A percentile compares a stretch with the other conserved stretches of the same genome.
phyloP scores from a whole-genome alignment of 2,329 filamentous ascomycete genomes.

The Fusarium humuli region DNA sequence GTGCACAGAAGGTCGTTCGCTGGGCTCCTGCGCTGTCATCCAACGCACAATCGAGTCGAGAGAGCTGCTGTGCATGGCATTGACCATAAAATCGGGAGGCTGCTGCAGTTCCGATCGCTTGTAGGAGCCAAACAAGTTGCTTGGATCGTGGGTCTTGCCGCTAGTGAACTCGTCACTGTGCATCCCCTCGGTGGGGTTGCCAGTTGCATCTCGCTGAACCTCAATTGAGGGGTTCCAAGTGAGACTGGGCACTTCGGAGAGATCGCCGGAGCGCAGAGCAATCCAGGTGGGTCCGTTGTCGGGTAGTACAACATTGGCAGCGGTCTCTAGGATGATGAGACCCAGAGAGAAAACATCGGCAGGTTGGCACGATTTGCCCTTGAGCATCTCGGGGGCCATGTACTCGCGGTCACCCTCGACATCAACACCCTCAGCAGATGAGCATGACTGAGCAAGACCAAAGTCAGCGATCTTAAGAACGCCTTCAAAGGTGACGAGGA shows the following conservation, averaged over 20 bases:
- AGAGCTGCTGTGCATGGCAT: constrained; percentile 76
- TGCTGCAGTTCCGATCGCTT: constrained; percentile 65
- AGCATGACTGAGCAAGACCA: constrained; percentile 83
- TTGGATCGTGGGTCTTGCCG: constrained; percentile 50
- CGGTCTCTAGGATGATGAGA: constrained; percentile 93
- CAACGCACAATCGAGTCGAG: constrained; percentile 86
- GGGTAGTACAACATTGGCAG: constrained; percentile 91
- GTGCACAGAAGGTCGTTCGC: constrained; percentile 77
- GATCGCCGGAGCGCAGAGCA: constrained; percentile 86
- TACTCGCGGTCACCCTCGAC: constrained; percentile 97
- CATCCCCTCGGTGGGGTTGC: constrained; percentile 53
- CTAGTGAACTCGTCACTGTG: constrained; percentile 52
- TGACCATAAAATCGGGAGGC: constrained; percentile 90
- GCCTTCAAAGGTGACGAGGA: constrained; percentile 84
- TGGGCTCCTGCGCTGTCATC: constrained; percentile 85
- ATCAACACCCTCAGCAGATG: constrained; percentile 80
- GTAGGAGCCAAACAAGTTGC: constrained; percentile 57
- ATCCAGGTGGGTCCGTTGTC: constrained; percentile 95
- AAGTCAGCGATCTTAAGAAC: constrained; percentile 89
- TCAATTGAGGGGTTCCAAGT: constrained; percentile 81
- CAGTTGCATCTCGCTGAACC: constrained; percentile 79
- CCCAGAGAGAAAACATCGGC: constrained; percentile 95
- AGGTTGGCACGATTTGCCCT: constrained; percentile 87
- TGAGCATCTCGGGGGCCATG: constrained; percentile 91
- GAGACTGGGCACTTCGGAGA: constrained; percentile 87